Percentiles rank a stretch among this genome's conserved stretches.
Conservation (phyloP, 768 basidiomycete genomes). For the Pleurotus cornucopiae region DNA sequence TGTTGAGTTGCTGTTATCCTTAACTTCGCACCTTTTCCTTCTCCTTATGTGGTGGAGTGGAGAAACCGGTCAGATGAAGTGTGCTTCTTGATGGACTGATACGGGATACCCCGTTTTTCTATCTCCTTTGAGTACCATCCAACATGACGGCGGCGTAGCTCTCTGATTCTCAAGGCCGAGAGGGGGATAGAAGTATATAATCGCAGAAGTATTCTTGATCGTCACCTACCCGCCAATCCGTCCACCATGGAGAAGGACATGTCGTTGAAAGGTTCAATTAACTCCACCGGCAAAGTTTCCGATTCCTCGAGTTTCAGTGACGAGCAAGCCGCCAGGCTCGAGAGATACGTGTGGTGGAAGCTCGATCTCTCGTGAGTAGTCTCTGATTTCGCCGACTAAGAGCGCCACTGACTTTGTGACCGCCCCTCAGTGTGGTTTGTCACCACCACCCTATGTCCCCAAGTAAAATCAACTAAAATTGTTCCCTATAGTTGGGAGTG, state of each 20-base stretch:
- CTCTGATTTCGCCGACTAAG: not conserved
- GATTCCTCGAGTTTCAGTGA: constrained; percentile 2
- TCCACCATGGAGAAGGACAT: constrained; percentile 3
- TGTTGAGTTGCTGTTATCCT: no score
- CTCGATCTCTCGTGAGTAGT: not conserved
- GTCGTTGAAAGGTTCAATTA: not conserved
- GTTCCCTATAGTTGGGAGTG: not conserved
- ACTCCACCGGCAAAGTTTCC: constrained; percentile 1
- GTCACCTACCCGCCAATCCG: not conserved
- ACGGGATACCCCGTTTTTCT: not conserved
- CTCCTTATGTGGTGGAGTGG: not conserved
- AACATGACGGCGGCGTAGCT: no score
- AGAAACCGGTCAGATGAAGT: not conserved
- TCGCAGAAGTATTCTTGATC: no score
- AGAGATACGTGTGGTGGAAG: constrained; percentile 3
- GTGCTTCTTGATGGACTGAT: not conserved
- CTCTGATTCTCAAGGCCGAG: no score
- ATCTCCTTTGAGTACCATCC: not conserved
- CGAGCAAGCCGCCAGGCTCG: not conserved
- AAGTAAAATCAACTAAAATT: no score
- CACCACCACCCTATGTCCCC: not conserved
- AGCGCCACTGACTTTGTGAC: not conserved
- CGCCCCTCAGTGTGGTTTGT: not conserved
- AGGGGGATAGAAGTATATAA: no score
- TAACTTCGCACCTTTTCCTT: not conserved